Evolutionary conservation across 129 eudicot species (phyloP).

Genomic region (Helianthus annuus): DNA sequence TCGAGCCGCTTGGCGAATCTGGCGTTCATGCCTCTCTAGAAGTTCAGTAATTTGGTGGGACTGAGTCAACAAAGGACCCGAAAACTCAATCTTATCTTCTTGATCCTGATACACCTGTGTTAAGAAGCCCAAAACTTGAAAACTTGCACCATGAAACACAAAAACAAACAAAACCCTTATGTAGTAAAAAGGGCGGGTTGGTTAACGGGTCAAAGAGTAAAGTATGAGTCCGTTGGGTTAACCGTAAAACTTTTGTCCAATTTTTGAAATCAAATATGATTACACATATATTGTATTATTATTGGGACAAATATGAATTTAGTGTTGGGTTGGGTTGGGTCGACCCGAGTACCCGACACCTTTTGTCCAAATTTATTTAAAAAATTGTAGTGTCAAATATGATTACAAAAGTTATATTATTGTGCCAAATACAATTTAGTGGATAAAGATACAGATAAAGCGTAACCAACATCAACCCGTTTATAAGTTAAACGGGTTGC

Average conservation of each 20-base stretch:
- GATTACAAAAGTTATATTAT: background rate
- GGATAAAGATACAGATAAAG: background rate
- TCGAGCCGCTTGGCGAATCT: slow-evolving; percentile 85
- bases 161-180: slow-evolving; percentile 6
- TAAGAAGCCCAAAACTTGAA: slow-evolving; percentile 24
- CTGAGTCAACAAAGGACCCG: slow-evolving; percentile 87
- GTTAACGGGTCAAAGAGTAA: background rate
- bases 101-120: slow-evolving; percentile 63
- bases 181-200: background rate
- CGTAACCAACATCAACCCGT: background rate
- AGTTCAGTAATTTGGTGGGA: slow-evolving; percentile 81
- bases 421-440: background rate
- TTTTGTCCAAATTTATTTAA: background rate
- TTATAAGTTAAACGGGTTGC: background rate
- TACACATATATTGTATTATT: too few relatives aligned
- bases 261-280: background rate
- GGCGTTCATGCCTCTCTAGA: slow-evolving; percentile 83
- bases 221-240: background rate
- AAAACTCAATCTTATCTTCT: slow-evolving; percentile 86
- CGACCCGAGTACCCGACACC: background rate
- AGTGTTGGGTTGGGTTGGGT: background rate
- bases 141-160: slow-evolving; percentile 19
- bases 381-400: background rate
- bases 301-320: background rate
- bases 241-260: background rate